phyloP scores from a whole-genome alignment of 2,329 filamentous ascomycete species.

The Calycina herbarum region DNA sequence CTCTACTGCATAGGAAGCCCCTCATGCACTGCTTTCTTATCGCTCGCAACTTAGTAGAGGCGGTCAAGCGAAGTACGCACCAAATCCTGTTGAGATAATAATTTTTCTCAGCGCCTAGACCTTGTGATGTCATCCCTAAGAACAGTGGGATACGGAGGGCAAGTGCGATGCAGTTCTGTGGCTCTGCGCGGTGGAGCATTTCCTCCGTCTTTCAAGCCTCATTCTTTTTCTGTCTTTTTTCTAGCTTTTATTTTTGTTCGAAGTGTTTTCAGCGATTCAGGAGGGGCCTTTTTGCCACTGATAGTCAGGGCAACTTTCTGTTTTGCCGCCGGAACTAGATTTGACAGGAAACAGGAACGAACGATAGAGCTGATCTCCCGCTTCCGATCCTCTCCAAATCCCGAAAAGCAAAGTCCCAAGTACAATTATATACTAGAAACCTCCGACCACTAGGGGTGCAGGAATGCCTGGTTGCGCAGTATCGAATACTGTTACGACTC shows the following conservation, averaged over 20 bases:
- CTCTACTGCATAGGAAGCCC: neutral
- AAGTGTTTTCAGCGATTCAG: neutral
- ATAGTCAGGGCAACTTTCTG: no score
- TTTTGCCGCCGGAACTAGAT: no score
- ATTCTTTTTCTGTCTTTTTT: neutral
- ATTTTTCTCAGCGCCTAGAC: neutral
- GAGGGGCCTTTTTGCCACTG: no score
- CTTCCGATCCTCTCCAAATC: no score
- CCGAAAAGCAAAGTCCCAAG: no score
- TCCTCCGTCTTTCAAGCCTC: neutral
- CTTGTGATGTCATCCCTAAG: constrained; percentile 1
- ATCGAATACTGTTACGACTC: no score
- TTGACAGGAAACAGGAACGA: no score
- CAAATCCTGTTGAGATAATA: neutral
- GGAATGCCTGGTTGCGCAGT: no score
- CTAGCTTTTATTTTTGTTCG: neutral
- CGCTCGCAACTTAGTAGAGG: neutral
- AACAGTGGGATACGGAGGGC: neutral
- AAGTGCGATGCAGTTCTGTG: neutral
- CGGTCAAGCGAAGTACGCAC: neutral
- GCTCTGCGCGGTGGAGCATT: neutral
- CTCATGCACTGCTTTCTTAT: neutral
- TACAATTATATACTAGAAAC: no score
- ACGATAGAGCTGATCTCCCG: no score
- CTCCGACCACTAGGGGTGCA: no score